phyloP scores from a whole-genome alignment of 108 stramenopile genomes.

The Cyclotella choctawhatcheeana region DNA sequence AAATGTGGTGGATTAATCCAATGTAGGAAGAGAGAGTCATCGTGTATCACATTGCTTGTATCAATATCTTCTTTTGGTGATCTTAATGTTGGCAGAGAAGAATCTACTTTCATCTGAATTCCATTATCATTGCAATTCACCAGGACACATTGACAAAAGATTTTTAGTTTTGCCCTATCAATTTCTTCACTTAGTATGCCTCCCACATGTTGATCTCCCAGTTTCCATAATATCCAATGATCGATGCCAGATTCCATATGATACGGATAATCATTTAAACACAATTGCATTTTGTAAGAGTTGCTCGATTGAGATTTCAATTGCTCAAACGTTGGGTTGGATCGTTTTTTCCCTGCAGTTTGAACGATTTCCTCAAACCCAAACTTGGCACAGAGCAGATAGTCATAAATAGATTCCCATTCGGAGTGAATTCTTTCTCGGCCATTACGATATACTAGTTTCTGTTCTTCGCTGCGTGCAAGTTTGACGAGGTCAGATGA shows the following conservation, averaged over 20 bases:
- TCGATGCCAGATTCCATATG: slow-evolving; percentile 44
- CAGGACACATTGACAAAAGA: slow-evolving; percentile 3
- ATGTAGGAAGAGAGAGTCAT: slow-evolving; percentile 53
- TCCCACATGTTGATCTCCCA: slow-evolving; percentile 35
- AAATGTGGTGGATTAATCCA: slow-evolving; percentile 77
- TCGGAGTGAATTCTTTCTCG: slow-evolving; percentile 45
- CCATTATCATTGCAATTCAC: slow-evolving; percentile 4
- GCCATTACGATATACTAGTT: slow-evolving; percentile 53
- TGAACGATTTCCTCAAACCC: slow-evolving; percentile 26
- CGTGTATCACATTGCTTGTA: slow-evolving; percentile 14
- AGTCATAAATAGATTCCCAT: slow-evolving; percentile 72
- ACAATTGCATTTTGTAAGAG: slow-evolving; percentile 17
- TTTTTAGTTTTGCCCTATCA: slow-evolving; percentile 29
- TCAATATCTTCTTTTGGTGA: not conserved
- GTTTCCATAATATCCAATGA: slow-evolving; percentile 55
- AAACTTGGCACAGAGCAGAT: slow-evolving; percentile 75
- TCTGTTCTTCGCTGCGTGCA: slow-evolving; percentile 59
- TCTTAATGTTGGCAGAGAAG: not conserved
- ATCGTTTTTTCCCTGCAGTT: slow-evolving; percentile 19
- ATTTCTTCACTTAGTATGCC: slow-evolving; percentile 43
- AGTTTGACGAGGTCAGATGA: slow-evolving; percentile 49
- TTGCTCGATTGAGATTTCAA: slow-evolving; percentile 10
- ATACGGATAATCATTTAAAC: slow-evolving; percentile 51
- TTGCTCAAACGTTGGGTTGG: slow-evolving; percentile 29
- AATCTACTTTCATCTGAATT: not conserved